These are phyloP conservation scores for Colletotrichum theobromicola DNA, from an alignment of 2,329 filamentous ascomycete species.

Conservation along the genomic window DNA sequence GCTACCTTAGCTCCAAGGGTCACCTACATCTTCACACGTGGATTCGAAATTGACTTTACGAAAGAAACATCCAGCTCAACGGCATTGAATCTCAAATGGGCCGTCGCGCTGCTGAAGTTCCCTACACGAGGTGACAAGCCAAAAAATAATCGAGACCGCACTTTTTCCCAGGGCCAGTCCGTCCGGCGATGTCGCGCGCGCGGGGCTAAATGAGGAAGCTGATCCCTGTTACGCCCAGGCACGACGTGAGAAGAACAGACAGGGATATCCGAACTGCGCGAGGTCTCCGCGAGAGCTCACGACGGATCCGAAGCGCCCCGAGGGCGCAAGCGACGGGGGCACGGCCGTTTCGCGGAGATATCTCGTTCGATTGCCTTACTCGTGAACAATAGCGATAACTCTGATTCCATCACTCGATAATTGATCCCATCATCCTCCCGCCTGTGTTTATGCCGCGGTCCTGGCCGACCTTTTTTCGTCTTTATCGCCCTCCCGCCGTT, in stretches of 20 bases:
- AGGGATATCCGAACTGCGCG: neutral
- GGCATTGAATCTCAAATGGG: neutral
- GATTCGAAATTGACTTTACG: neutral
- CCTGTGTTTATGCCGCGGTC: neutral
- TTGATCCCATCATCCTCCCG: neutral
- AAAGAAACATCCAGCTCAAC: neutral
- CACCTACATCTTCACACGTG: neutral
- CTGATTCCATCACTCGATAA: neutral
- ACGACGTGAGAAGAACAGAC: neutral
- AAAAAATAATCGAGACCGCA: neutral
- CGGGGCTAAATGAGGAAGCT: neutral
- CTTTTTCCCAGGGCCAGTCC: neutral
- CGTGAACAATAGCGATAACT: neutral
- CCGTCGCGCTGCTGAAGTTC: neutral
- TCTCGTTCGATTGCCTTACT: neutral
- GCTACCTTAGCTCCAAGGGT: neutral
- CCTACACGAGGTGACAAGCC: neutral
- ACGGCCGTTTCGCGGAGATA: neutral
- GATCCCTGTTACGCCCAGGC: neutral
- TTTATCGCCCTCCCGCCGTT: neutral
- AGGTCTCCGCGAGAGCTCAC: neutral
- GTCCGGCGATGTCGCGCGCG: neutral
- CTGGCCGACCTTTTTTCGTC: neutral
- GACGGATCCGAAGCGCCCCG: neutral
- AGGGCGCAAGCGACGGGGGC: neutral